These are phyloP conservation scores for Aspergillus texensis DNA, from an alignment of 2,329 filamentous ascomycete species.

Conservation along the genomic window DNA sequence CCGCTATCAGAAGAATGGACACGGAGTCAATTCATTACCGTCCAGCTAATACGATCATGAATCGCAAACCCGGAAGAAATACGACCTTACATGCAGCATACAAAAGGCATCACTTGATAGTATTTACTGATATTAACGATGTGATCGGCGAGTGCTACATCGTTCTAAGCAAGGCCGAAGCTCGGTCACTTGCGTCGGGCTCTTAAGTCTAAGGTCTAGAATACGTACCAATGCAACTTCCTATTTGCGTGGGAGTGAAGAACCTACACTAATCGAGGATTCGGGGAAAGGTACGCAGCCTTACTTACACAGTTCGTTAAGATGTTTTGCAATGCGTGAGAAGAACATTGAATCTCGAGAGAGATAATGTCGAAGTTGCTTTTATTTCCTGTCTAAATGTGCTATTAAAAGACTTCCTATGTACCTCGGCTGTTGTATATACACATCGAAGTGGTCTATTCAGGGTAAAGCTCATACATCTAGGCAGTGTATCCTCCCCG, in stretches of 20 bases:
- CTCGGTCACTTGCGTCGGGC: background rate
- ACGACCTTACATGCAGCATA: background rate
- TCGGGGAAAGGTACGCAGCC: background rate
- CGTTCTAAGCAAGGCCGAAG: background rate
- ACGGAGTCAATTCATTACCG: background rate
- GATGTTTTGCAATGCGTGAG: background rate
- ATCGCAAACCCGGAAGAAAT: background rate
- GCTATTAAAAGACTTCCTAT: background rate
- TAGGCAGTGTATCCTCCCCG: slow-evolving; percentile 14
- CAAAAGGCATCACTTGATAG: background rate
- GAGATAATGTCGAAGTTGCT: background rate
- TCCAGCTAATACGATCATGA: background rate
- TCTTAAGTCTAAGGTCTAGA: too few species aligned
- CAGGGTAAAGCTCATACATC: background rate
- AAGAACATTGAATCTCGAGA: background rate
- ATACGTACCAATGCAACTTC: too few species aligned
- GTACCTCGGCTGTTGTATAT: background rate
- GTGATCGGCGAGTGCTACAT: background rate
- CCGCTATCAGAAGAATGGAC: background rate
- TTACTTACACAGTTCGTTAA: background rate
- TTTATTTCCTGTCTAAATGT: background rate
- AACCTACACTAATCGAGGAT: background rate
- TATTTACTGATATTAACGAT: background rate
- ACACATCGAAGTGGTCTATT: background rate
- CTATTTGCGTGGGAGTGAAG: too few species aligned